Evolutionary conservation across 2,329 filamentous ascomycete genomes (phyloP), one percentile per base, ranked within the genome.

Genomic region (Penicillium olsonii): DNA sequence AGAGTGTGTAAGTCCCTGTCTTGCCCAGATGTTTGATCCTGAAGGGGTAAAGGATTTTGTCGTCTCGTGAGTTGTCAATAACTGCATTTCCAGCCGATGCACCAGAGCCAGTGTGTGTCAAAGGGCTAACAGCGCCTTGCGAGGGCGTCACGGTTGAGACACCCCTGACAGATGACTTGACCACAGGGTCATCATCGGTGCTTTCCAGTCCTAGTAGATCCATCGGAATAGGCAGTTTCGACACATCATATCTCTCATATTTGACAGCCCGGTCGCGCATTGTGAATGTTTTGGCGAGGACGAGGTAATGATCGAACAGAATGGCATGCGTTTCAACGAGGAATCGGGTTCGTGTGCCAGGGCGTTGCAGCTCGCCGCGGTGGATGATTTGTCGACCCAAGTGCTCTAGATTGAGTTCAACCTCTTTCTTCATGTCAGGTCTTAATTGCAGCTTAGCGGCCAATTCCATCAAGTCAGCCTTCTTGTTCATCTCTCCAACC

Each of bases 311-410:
- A 64, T 99, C 95, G 65, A 99, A 97, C 0, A 99, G 80, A 38
- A 99, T 81, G 2, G 90, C 91, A 67, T 96, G 91, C 0, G 90
- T 95, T 63, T 99, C 94, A 7, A 97, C 85, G 87, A 92, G 96
- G 66, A 97, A 94, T 48, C 91, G 85, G 37, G 87, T 89, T 68
- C 89, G 95, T 37, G 85, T 87, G 47, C 92, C 91, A 76, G 91
- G 87, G 54, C 94, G 82, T 68, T 95, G 90, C 49, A 99, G 75
- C 61, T 97, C 92, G 49, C 94, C 94, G 61, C 92, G 84, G 69
- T 87, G 87, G 53, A 99, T 87, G 48, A 99, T 81, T 65, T 96
- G 87, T 55, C 94, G 84, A 12, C 92, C 92, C n/a, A 96, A 81
- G 66, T 97, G 92, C 60, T 96, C 90, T 12, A 99, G 80, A 63